Evolutionary conservation across 2,329 filamentous ascomycete species (phyloP), one percentile per base, ranked within the genome.

Genomic region (Pyricularia grisea): DNA sequence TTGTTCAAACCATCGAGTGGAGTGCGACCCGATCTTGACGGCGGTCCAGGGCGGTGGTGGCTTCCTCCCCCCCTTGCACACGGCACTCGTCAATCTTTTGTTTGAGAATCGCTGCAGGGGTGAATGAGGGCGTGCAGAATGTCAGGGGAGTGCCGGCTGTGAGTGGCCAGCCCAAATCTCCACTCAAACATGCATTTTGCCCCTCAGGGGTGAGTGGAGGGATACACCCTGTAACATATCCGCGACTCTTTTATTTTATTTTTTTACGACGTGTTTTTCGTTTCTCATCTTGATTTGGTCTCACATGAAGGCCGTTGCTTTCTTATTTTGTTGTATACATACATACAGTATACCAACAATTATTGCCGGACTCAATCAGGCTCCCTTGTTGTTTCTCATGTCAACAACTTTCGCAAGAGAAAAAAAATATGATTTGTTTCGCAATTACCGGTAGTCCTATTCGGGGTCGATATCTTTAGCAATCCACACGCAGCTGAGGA

Each of bases 41-140:
- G 42, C 42, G 42, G 20, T n/a, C 42, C 33, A 36, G 33, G 33
- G 33, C 33, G 33, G 33, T 36, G 33, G 33, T 36, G 33, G 33
- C 36, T 42, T 27, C 31, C 9, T 27, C 31, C 9, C 42, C 36
- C 36, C 42, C 42, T 55, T 55, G 42, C 42, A 55, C 31, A 31
- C 61, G 61, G 61, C 61, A 30, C 61, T 65, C 61, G 27, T 65
- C 61, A 65, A 65, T 31, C 31, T 65, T 64, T 65, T 65, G 61
- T 65, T 65, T 65, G 25, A 65, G 61, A 65, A 30, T 65, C 17
- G 27, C 61, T 65, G 61, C 61, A 65, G 61, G 61, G 61, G 61
- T 31, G 42, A 55, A 55, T 55, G 42, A 55, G 42, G 42, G 42
- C 42, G 42, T 55, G 42, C 42, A 55, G 42, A 55, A 55, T 20